These are phyloP conservation scores for Protomyces lactucae-debilis DNA, from an alignment of 1,139 yeast species.

Conservation along the genomic window DNA sequence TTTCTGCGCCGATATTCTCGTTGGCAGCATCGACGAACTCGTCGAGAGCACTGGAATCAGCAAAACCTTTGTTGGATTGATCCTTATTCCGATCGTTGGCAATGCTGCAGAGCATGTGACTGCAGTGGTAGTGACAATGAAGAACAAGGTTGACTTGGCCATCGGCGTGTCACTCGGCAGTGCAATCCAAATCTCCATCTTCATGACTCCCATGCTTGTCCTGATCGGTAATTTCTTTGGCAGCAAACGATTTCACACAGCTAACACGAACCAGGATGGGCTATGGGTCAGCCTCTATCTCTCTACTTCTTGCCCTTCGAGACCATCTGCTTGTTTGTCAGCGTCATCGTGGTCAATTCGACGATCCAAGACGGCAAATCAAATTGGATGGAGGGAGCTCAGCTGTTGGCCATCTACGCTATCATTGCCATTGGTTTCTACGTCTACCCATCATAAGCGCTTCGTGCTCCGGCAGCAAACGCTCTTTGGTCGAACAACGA, in stretches of 20 bases:
- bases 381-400: constrained; percentile 95
- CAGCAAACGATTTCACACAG: not conserved
- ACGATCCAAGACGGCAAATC: constrained; percentile 84
- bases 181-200: constrained; percentile 87
- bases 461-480: no score
- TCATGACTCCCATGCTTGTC: constrained; percentile 93
- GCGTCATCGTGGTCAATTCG: constrained; percentile 83
- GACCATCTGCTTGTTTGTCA: constrained; percentile 81
- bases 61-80: constrained; percentile 90
- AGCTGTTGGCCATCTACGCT: constrained; percentile 79
- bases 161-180: constrained; percentile 96
- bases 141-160: constrained; percentile 96
- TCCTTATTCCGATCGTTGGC: constrained; percentile 93
- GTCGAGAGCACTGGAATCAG: constrained; percentile 81
- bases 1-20: constrained; percentile 86
- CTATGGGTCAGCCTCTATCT: constrained; percentile 84
- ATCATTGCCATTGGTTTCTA: constrained; percentile 86
- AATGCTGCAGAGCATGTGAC: constrained; percentile 99
- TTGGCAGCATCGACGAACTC: constrained; percentile 83
- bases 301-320: constrained; percentile 88
- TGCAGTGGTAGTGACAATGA: constrained; percentile 88
- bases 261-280: constrained; percentile 61
- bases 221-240: constrained; percentile 43
- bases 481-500: no score
- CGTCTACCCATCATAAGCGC: constrained; percentile 51